phyloP scores from a whole-genome alignment of 2,329 filamentous ascomycete genomes.

The Cordyceps javanica region DNA sequence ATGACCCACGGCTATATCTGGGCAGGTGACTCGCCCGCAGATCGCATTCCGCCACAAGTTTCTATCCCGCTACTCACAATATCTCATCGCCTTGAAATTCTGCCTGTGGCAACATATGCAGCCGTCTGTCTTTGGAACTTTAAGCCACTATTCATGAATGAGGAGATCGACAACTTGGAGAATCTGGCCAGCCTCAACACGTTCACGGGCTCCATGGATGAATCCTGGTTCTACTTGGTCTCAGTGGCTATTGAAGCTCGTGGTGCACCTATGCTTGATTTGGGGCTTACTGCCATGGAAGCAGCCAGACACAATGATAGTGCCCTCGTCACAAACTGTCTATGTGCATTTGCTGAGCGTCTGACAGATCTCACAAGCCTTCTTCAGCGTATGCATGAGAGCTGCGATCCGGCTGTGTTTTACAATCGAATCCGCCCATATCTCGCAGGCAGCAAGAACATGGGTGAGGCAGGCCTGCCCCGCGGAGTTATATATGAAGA shows the following conservation, averaged over 20 bases:
- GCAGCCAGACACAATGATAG: conserved; percentile 68
- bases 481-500: conserved; percentile 83
- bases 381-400: conserved; percentile 87
- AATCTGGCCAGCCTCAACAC: conserved; percentile 85
- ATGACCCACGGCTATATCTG: conserved; percentile 95
- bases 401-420: conserved; percentile 89
- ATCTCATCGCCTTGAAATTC: conserved; percentile 73
- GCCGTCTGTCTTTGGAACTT: conserved; percentile 95
- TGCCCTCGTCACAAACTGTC: conserved; percentile 64
- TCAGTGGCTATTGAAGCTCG: conserved; percentile 94
- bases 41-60: conserved; percentile 72
- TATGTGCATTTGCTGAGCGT: conserved; percentile 79
- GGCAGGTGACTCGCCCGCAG: conserved; percentile 78
- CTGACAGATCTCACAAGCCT: conserved; percentile 77
- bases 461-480: conserved; percentile 87
- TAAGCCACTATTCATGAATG: conserved; percentile 80
- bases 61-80: conserved; percentile 76
- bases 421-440: conserved; percentile 96
- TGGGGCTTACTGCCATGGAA: conserved; percentile 83
- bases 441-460: conserved; percentile 94
- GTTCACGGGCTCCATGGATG: conserved; percentile 89
- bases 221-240: conserved; percentile 98
- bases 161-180: conserved; percentile 74
- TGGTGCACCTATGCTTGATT: conserved; percentile 75
- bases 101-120: conserved; percentile 90